These are phyloP conservation scores for Boletus pseudopeckii DNA, from an alignment of 768 basidiomycete genomes.

Conservation along the genomic window DNA sequence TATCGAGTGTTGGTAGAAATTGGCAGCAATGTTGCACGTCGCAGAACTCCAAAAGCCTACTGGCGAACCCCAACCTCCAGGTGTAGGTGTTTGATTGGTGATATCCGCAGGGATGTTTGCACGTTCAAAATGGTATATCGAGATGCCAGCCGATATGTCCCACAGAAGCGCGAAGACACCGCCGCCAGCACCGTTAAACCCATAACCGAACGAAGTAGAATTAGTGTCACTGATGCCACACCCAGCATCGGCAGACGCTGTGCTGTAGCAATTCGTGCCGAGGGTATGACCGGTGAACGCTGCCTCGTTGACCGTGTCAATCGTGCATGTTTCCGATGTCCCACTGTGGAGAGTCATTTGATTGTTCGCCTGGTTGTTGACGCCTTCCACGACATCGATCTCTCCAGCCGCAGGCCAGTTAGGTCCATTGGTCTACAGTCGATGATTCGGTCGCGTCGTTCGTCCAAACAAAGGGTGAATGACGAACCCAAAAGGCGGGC, in stretches of 20 bases:
- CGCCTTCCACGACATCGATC: conserved; percentile 75
- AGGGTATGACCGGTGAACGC: conserved; percentile 22
- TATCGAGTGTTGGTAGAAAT: conserved; percentile 53
- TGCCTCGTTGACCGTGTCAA: neutral
- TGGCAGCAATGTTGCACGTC: conserved; percentile 45
- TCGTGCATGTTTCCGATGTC: conserved; percentile 35
- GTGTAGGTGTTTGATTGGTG: conserved; percentile 41
- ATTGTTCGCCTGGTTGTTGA: conserved; percentile 55
- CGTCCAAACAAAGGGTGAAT: neutral
- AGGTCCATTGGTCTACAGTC: conserved; percentile 41
- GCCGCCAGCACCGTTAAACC: conserved; percentile 36
- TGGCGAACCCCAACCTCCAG: conserved; percentile 50
- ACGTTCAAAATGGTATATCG: conserved; percentile 55
- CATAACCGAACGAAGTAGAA: conserved; percentile 39
- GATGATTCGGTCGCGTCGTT: neutral
- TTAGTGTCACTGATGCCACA: conserved; percentile 48
- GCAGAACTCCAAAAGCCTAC: conserved; percentile 48
- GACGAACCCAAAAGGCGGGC: conserved; percentile 55
- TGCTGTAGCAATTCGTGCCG: conserved; percentile 40
- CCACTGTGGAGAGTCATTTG: conserved; percentile 66
- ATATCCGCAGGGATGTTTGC: conserved; percentile 52
- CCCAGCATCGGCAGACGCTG: conserved; percentile 40
- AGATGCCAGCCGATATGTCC: conserved; percentile 46
- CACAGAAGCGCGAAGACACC: conserved; percentile 59
- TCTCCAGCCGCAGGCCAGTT: conserved; percentile 56